Evolutionary conservation across 1,139 yeast species (phyloP), one percentile per base, ranked within the genome.

Genomic region (Wickerhamomyces sp.): DNA sequence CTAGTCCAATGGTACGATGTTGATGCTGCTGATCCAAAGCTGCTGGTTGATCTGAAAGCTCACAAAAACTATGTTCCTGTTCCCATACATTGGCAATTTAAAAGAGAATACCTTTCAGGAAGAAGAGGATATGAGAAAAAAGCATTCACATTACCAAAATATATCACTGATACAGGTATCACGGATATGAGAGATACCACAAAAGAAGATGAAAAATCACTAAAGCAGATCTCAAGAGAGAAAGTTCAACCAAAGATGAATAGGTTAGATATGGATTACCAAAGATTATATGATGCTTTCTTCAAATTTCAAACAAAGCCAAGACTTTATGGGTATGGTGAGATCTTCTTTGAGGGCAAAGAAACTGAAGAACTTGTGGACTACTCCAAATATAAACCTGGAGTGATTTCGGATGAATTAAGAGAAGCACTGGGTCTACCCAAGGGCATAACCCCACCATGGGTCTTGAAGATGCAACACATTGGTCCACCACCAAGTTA

Each of bases 181-280:
- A 79, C 81, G 56, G 91, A 86, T 48, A 87, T 91, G 96, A 75
- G 98, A 60, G 80, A 81, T 50, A 68, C 76, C 0, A 67, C 69
- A 7, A 65, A 69, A 33, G 71, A 70, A 18, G 78, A 74, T 35
- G 84, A 76, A 23, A 71, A 72, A 9, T 75, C 85, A 2, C 61
- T 89, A 53, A 81, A 86, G 58, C 95, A 89, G 57, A 77, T 78
- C 59, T 85, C 84, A 62, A 72, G 98, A 51, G 94, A 87, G 47
- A 73, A 86, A 45, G 95, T 91, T 0, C 96, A 89, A 61, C 97
- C 97, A 0, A 89, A 88, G 61, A 72, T 89, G 79, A 96, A 96
- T 1, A 73, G 81, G 47, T 66, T 93, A 29, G 99, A 93, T 64
- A 77, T 93, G 34, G 98, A 93, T 63, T 91, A 86, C 61, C 84